phyloP scores from a whole-genome alignment of 2,329 filamentous ascomycete species.

The Coccinonectria pachysandricola region DNA sequence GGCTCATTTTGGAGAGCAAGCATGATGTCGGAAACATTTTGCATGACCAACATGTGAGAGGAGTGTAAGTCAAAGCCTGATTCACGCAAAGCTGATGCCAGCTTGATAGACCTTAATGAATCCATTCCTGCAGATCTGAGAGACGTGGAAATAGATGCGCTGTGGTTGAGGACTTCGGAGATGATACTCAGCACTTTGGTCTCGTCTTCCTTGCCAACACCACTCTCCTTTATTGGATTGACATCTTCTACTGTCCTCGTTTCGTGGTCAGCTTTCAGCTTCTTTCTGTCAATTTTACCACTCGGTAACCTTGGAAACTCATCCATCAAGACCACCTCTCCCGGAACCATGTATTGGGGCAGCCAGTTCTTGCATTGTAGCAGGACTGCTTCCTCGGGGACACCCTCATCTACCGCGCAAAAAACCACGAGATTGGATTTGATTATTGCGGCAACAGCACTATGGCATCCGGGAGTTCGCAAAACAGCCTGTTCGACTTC shows the following conservation, averaged over 20 bases:
- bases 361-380: conserved; percentile 62
- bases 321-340: conserved; percentile 53
- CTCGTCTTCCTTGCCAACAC: conserved; percentile 14
- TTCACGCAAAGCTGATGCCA: conserved; percentile 54
- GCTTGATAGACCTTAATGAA: conserved; percentile 38
- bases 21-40: conserved; percentile 28
- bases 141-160: conserved; percentile 26
- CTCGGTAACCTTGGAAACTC: conserved; percentile 68
- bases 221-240: no score
- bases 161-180: conserved; percentile 28
- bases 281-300: conserved; percentile 69
- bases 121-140: conserved; percentile 52
- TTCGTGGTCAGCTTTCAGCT: conserved; percentile 43
- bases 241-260: conserved; percentile 7
- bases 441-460: conserved; percentile 57
- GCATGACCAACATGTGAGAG: conserved; percentile 49
- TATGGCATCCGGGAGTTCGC: conserved; percentile 50
- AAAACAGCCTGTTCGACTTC: conserved; percentile 65
- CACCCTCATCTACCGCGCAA: conserved; percentile 43
- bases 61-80: conserved; percentile 46
- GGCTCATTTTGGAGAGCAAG: conserved; percentile 7
- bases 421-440: conserved; percentile 64
- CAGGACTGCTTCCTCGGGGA: conserved; percentile 34
- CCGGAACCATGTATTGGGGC: conserved; percentile 73
- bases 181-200: conserved; percentile 29